Evolutionary conservation across 2,329 filamentous ascomycete genomes (phyloP), one percentile per base, ranked within the genome.

Genomic region (Emericellopsis atlantica): DNA sequence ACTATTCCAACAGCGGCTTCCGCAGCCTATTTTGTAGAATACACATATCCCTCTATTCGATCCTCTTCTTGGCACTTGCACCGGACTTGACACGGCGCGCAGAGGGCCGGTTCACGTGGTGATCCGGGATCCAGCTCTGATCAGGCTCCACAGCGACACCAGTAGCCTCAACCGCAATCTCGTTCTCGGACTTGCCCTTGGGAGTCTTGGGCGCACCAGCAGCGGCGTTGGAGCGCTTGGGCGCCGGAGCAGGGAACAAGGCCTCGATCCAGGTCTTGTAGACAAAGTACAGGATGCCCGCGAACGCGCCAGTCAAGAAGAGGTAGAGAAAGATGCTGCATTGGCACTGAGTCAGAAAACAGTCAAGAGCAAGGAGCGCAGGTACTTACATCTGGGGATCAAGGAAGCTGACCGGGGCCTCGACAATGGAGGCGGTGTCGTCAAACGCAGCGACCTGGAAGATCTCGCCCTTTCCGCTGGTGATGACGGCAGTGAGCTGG

Each of bases 261-360:
- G 88, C 81, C 54, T 88, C 85, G 65, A 98, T 84, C 88, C 90
- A 96, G 55, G 90, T 94, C 70, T 83, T 92, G 77, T 98, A 98
- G 67, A 95, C 87, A 65, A 95, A 95, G 78, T 90, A 95, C 59
- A 83, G 76, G 41, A 81, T 87, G 46, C 84, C 88, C 49, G 66
- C 78, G 59, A 94, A 93, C 47, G 73, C 76, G 46, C 74, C 80
- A 41, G 81, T 70, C 52, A 98, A 83, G 70, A 96, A 81, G 59
- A 95, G 72, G 72, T 96, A 96, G 47, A 98, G 79, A 79, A 98
- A 98, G 67, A 96, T 87, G 59, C 92, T 96, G 1, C 18, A 5
- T n/a, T n/a, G 40, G 16, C 38, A 43, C 44, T 34, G 43, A 34
- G 48, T 79, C 82, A 47, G 37, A 26, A 26, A 21, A 21, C 18